phyloP scores from a whole-genome alignment of 2,329 filamentous ascomycete species.

The Mycogone perniciosa region DNA sequence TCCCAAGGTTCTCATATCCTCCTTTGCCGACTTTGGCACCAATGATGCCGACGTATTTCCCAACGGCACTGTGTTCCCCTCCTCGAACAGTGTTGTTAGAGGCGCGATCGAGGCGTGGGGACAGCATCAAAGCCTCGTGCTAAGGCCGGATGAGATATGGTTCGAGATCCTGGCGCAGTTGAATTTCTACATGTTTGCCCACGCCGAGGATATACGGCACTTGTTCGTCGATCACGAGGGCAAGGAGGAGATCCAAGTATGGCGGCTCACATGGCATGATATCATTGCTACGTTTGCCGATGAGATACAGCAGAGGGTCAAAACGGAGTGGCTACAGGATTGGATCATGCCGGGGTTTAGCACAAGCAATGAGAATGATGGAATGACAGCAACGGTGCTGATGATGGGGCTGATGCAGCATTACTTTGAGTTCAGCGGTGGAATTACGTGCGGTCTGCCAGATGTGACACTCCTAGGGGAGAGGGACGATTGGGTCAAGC shows the following conservation, averaged over 20 bases:
- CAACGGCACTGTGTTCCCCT: slow-evolving; percentile 21
- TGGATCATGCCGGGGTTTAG: slow-evolving; percentile 40
- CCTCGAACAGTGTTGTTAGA: slow-evolving; percentile 37
- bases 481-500: slow-evolving; percentile 32
- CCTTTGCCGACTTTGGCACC: slow-evolving; percentile 17
- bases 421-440: slow-evolving; percentile 32
- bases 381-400: slow-evolving; percentile 35
- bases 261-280: slow-evolving; percentile 19
- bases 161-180: slow-evolving; percentile 47
- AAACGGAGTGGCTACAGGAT: slow-evolving; percentile 33
- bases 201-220: slow-evolving; percentile 39
- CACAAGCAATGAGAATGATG: slow-evolving; percentile 33
- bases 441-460: slow-evolving; percentile 37
- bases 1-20: slow-evolving; percentile 25
- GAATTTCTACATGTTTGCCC: slow-evolving; percentile 41
- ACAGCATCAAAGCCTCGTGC: slow-evolving; percentile 41
- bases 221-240: slow-evolving; percentile 41
- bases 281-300: slow-evolving; percentile 29
- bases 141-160: slow-evolving; percentile 51
- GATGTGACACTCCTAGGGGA: slow-evolving; percentile 35
- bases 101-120: slow-evolving; percentile 43
- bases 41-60: slow-evolving; percentile 14
- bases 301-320: slow-evolving; percentile 34
- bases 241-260: slow-evolving; percentile 33
- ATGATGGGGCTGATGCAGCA: slow-evolving; percentile 40